Conservation (phyloP, 2,329 filamentous ascomycete genomes). For the Ustulina deusta region DNA sequence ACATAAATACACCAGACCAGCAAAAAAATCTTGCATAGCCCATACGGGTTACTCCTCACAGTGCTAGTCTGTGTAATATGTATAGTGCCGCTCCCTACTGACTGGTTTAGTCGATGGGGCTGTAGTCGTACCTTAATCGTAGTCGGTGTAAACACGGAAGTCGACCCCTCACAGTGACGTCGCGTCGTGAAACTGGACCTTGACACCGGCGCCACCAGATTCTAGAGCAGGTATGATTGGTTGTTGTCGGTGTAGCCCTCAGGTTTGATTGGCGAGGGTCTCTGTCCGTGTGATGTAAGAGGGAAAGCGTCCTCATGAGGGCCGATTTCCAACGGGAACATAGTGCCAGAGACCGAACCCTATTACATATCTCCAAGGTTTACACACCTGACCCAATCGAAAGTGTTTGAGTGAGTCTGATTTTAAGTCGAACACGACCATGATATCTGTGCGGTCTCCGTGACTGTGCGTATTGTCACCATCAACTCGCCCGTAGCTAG, state of each 20-base stretch:
- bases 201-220: background rate
- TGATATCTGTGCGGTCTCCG: background rate
- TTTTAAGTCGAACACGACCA: too few species aligned
- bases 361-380: background rate
- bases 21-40: conserved; percentile 24
- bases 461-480: background rate
- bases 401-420: background rate
- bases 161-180: background rate
- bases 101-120: background rate
- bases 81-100: background rate
- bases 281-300: background rate
- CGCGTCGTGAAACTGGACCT: background rate
- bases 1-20: conserved; percentile 41
- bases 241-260: background rate
- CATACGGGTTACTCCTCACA: background rate
- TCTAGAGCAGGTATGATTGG: background rate
- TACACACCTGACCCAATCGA: background rate
- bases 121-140: too few species aligned
- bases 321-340: conserved; percentile 1
- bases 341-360: background rate
- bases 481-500: background rate
- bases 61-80: background rate
- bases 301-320: background rate
- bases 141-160: background rate
- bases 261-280: background rate